phyloP scores from a whole-genome alignment of 2,329 filamentous ascomycete genomes.

The Tolypocladium endophyticum region DNA sequence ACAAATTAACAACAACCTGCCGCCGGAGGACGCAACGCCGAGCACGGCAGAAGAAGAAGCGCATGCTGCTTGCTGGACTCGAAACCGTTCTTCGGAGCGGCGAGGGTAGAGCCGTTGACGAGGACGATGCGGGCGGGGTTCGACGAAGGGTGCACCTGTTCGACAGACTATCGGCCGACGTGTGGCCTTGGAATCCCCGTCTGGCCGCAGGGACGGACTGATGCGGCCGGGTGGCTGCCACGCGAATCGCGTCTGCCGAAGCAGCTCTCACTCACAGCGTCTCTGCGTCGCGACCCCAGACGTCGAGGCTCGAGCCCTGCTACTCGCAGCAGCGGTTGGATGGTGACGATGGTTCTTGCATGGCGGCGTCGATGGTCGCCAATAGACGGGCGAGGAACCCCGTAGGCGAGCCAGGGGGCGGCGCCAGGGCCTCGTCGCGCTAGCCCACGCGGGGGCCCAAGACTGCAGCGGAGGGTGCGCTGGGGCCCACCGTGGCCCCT shows the following conservation, averaged over 20 bases:
- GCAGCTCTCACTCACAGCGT: not conserved
- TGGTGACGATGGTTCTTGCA: not conserved
- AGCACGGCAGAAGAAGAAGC: not conserved
- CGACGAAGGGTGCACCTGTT: not conserved
- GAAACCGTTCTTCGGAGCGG: not conserved
- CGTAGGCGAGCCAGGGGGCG: not conserved
- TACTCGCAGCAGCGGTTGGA: not conserved
- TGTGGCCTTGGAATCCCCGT: no score
- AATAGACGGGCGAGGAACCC: not conserved
- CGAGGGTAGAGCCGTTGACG: not conserved
- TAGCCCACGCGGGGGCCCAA: not conserved
- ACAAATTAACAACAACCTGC: not conserved
- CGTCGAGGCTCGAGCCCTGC: not conserved
- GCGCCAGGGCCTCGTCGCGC: not conserved
- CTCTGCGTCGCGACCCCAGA: not conserved
- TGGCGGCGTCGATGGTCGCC: not conserved
- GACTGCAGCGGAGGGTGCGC: not conserved
- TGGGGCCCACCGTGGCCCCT: not conserved
- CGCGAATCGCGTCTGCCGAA: not conserved
- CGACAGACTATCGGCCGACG: not conserved
- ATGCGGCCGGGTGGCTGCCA: not conserved
- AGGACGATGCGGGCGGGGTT: not conserved
- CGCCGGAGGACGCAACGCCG: not conserved
- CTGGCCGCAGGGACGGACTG: not conserved
- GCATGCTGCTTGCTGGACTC: not conserved